These are phyloP conservation scores for Pelargonium fulgidum DNA, from an alignment of 441 rosid genomes.

Conservation along the genomic window DNA sequence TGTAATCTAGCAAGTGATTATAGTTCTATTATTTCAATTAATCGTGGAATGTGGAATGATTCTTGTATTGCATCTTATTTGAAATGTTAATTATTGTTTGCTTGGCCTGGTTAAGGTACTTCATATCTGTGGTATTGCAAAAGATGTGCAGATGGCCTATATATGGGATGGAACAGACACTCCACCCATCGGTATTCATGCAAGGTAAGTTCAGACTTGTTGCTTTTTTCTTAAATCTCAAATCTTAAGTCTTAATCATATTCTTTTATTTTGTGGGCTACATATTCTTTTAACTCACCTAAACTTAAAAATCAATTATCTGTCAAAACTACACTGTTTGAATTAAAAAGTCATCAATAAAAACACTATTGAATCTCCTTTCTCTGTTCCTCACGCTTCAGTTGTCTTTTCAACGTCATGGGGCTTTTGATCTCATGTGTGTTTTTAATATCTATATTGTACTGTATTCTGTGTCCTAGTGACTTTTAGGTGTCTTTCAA, in stretches of 20 bases:
- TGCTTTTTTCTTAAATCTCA: background rate
- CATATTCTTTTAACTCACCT: too few species aligned
- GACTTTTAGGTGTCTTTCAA: too few species aligned
- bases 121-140: constrained; percentile 36
- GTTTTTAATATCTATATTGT: too few species aligned
- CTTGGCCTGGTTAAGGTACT: constrained; percentile 46
- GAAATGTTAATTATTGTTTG: background rate
- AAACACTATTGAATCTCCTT: too few species aligned
- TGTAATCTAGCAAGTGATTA: background rate
- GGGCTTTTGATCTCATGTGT: too few species aligned
- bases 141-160: constrained; percentile 41
- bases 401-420: too few species aligned
- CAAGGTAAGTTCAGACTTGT: constrained; percentile 41
- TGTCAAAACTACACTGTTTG: too few species aligned
- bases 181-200: constrained; percentile 40
- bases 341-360: too few species aligned
- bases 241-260: background rate
- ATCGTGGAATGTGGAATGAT: background rate
- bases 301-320: too few species aligned
- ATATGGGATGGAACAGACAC: constrained; percentile 97
- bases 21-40: background rate
- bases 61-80: background rate
- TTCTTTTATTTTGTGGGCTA: background rate
- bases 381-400: too few species aligned
- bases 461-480: too few species aligned